Base-by-base conservation (phyloP, 2,329 filamentous ascomycete genomes). In the Nothomitra cinnamomea region DNA sequence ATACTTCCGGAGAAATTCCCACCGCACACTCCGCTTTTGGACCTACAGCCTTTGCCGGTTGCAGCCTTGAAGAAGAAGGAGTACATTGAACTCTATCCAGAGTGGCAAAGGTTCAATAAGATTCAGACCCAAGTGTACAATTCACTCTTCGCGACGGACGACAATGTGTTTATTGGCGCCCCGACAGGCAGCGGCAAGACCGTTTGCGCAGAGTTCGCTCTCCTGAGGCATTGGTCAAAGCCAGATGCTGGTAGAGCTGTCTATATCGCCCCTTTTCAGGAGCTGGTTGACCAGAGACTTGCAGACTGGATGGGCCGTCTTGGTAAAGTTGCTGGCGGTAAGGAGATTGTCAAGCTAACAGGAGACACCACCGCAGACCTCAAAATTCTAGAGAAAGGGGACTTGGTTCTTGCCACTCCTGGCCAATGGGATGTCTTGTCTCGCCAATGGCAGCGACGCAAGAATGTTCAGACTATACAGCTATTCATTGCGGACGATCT, bases 81-180 rank as follows among this genome's bases (percentile, higher is more conserved):
- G 57, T 95, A 85, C 62, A 77, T 84, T 56, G 76, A 78, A 22
- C 70, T 98, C 19, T 98, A 95, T 64, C 81, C 86, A 2, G 74
- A 83, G 28, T 94, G 87, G 81, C 77, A 80, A 54, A 80, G 85
- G 57, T 98, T 98, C 74, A 98, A 98, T 72, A 92, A 92, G 66
- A 85, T 98, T 12, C 94, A 98, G 67, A 95, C 92, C 0, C 92
- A 98, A 65, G 87, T 87, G 0, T 98, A 96, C 73, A 95, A 95
- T 64, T 88, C 89, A 1, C 72, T 98, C 0, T 96, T 87, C 65
- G 83, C 85, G 49, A 85, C 86, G 0, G 86, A 96, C 64, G 87
- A 96, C 61, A 96, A 94, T 62, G 88, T 95, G 21, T 87, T 98
- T 58, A 72, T 98, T 58, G 89, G 87, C 47, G 84, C 90, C n/a